Evolutionary conservation across 1,284 basidiomycete species (phyloP), one percentile per base, ranked within the genome.

Genomic region (Cutaneotrichosporon sp.): DNA sequence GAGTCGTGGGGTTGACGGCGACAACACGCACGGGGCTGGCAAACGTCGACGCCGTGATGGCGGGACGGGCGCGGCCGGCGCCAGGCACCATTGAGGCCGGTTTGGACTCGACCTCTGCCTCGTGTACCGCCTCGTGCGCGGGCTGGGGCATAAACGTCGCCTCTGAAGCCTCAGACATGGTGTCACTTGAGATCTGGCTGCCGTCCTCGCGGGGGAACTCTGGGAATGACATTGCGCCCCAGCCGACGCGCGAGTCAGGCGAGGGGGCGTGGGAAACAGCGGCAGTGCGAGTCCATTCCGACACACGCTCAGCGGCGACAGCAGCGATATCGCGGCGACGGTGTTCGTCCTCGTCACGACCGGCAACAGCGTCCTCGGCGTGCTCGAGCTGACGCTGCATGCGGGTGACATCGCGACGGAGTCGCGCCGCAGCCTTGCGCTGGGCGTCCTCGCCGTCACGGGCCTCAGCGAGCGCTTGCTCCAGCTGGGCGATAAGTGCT

Each of bases 381-480:
- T 63, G 53, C 23, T 66, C 56, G 18, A 66, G 60, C 38, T 68
- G 64, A 10, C 64, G 55, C 34, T 65, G 60, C 21, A 70, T 59
- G 51, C 67, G 67, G 4, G 64, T 58, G 30, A 68, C 51, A 20
- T 72, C 68, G 42, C 55, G 63, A 15, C 61, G 57, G 35, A 70
- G 55, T 23, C 70, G 58, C 0, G 67, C 65, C 0, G 62, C 66
- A 1, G 63, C 52, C 41, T 67, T 72, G 13, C 70, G 42, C 46
- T 70, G 67, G 9, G 39, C 52, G 36, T 72, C 70, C 36, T 72
- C 70, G 8, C 66, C 54, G 9, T 67, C 68, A 9, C 58, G 56
- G 4, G 70, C 67, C 21, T 72, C 70, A 20, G 56, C 46, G n/a
- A 72, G 52, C 8, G 67, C 66, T n/a, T 56, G 48, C 43, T 72